phyloP scores from a whole-genome alignment of 345 rosid species.

The Pelargonium nanum region DNA sequence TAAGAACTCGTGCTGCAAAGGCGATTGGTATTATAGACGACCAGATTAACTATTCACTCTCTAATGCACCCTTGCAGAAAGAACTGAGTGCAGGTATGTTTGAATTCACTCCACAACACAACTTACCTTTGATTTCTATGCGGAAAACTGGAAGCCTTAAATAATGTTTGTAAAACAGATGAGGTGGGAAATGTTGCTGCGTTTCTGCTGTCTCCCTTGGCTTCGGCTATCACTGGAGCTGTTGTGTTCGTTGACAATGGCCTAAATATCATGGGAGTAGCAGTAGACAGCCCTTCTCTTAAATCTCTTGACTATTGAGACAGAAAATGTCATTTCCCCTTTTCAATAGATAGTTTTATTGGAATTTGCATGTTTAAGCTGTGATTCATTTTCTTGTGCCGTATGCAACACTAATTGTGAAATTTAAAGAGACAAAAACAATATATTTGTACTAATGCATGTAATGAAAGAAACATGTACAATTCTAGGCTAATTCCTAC shows the following conservation, averaged over 20 bases:
- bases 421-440: too few relatives aligned
- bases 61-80: conserved; percentile 78
- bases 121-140: too few relatives aligned
- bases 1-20: conserved; percentile 80
- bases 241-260: conserved; percentile 89
- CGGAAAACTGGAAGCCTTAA: background rate
- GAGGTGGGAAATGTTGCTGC: conserved; percentile 95
- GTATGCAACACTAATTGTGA: too few relatives aligned
- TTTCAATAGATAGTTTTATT: background rate
- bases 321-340: background rate
- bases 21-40: conserved; percentile 75
- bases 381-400: background rate
- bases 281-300: conserved; percentile 75
- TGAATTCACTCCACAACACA: background rate
- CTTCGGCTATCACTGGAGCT: conserved; percentile 84
- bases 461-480: too few relatives aligned
- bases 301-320: conserved; percentile 35
- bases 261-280: conserved; percentile 85
- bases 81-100: conserved; percentile 70
- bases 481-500: background rate
- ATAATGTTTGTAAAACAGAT: conserved; percentile 32
- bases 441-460: too few relatives aligned
- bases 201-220: conserved; percentile 78
- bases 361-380: background rate
- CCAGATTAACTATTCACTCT: conserved; percentile 70